Evolutionary conservation across 192 early-diverging fungal species (phyloP), one percentile per base, ranked within the genome.

Genomic region (Coemansia guatemalensis): DNA sequence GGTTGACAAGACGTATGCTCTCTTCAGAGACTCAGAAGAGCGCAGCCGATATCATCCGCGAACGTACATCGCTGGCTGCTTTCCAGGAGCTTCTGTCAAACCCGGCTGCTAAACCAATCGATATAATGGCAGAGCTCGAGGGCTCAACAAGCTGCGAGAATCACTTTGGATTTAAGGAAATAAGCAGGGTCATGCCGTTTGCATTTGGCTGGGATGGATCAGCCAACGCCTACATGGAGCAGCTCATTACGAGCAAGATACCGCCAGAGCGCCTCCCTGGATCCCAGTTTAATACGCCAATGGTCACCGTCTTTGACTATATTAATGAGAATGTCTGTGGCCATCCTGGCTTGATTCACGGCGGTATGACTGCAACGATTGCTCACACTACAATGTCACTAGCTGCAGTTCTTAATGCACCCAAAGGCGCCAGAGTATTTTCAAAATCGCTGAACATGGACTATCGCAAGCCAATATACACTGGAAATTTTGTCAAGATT

Each of bases 381-480:
- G 76, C 71, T 14, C 62, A 73, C 53, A 70, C 76, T 21, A 56
- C 60, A 8, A 62, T 67, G 71, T 62, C 64, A 6, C 57, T 79
- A 33, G 63, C 61, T 7, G 76, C 71, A 21, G 76, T 68, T 22
- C 54, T 70, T 48, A 79, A 79, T 48, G 55, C 61, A 2, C 60
- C 66, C 26, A 8, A 11, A 3, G 48, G 64, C 24, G 57, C 60
- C 20, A 41, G 25, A 9, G 49, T 79, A 9, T 55, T 54, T 4
- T 48, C 64, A 30, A 26, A 21, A n/a, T 58, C 76, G 56, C 58
- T 79, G 23, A 79, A 73, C 53, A 79, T 79, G 76, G 76, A 79
- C 62, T 79, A 73, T 39, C 67, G 76, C 23, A 66, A 35, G 24
- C 76, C 76, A 24, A 70, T 79, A 26, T 56, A 56, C 52, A 67